These are phyloP conservation scores for Blastosporella zonata DNA, from an alignment of 1,284 basidiomycete species.

Conservation along the genomic window DNA sequence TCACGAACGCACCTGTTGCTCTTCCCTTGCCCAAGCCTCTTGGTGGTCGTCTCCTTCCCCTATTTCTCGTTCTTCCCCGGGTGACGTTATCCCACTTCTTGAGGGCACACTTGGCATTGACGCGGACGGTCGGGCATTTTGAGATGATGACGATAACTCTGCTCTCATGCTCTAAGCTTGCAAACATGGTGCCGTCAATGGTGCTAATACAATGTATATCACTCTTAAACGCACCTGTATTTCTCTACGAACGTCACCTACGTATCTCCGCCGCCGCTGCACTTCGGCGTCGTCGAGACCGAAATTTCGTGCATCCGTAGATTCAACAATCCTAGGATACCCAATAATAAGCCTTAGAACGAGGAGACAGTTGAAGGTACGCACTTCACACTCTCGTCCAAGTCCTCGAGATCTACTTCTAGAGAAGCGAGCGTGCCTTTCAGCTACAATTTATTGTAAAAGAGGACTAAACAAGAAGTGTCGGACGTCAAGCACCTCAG, in stretches of 20 bases:
- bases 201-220: not conserved
- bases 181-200: slow-evolving; percentile 11
- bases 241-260: slow-evolving; percentile 67
- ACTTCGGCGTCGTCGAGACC: slow-evolving; percentile 78
- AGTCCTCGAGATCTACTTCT: slow-evolving; percentile 82
- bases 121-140: slow-evolving; percentile 10
- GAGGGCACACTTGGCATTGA: slow-evolving; percentile 9
- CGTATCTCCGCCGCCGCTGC: slow-evolving; percentile 67
- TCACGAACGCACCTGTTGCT: slow-evolving; percentile 64
- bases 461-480: not conserved
- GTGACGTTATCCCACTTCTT: slow-evolving; percentile 17
- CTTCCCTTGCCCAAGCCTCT: slow-evolving; percentile 75
- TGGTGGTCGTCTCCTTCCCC: slow-evolving; percentile 56
- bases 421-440: slow-evolving; percentile 72
- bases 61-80: slow-evolving; percentile 14
- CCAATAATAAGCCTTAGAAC: slow-evolving; percentile 11
- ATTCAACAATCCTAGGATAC: slow-evolving; percentile 66
- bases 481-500: slow-evolving; percentile 50
- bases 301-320: slow-evolving; percentile 79
- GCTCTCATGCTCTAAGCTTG: slow-evolving; percentile 68
- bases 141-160: slow-evolving; percentile 39
- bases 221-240: slow-evolving; percentile 62
- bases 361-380: slow-evolving; percentile 17
- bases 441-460: slow-evolving; percentile 42
- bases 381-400: slow-evolving; percentile 85